Base-by-base conservation (phyloP, 2,329 filamentous ascomycete species). In the Monilinia fructicola region DNA sequence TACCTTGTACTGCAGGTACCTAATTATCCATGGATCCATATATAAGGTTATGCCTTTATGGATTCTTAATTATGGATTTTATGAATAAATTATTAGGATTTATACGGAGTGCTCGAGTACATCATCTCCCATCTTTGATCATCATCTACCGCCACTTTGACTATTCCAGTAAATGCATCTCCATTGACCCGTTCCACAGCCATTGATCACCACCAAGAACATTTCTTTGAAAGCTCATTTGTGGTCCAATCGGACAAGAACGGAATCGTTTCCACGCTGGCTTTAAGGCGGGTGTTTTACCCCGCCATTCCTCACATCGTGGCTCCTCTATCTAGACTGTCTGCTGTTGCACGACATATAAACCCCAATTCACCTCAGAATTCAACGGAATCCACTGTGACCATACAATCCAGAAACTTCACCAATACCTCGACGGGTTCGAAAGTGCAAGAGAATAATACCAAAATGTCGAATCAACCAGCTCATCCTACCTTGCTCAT, bases 401-500 rank as follows among this genome's bases (percentile, higher is more conserved):
- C 44, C 35, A 21, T 31, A 40, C 21, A n/a, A 53, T 42, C 40
- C 35, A 65, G 64, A 46, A 62, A 48, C 67, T 72, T 67, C 35
- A 73, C 59, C 58, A 42, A n/a, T 40, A 31, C 28, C 16, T 7
- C 48, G 5, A 60, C 28, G 4, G 2, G 10, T 28, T 31, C 28
- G 14, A 16, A 40, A 28, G 4, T 26, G 16, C 28, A 23, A 12
- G 38, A 35, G 5, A 53, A 35, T 44, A 56, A 71, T 52, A 69
- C 64, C 64, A 74, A 69, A 35, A 89, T 89, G 87, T 88, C 86
- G 72, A 82, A 81, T 68, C 87, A 89, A 74, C 82, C 85, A 65
- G 78, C 82, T 61, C 87, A 89, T 76, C 80, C 86, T 54, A 89
- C 94, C 66, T 84, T 99, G 80, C 87, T 99, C 81, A 98, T 99